Evolutionary conservation across 805 yeast genomes (phyloP).

Genomic region (Priceomyces fermenticarens): DNA sequence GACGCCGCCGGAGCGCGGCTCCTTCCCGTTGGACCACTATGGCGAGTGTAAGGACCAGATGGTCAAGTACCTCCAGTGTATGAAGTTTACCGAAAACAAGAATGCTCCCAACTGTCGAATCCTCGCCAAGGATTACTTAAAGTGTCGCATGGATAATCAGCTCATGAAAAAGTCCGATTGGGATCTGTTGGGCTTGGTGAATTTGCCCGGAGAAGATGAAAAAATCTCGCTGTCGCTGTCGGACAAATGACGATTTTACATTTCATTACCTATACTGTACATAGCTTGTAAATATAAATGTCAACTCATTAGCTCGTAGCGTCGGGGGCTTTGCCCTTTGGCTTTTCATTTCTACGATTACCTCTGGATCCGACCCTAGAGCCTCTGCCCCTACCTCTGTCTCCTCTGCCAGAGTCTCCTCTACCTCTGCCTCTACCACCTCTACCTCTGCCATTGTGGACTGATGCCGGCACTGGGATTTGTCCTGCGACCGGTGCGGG

Average conservation of each 20-base stretch:
- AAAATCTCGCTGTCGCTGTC: neutral
- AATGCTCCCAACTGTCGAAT: constrained; percentile 90
- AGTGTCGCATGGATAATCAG: constrained; percentile 83
- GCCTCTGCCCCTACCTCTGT: constrained; percentile 14
- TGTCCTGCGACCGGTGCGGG: constrained; percentile 6
- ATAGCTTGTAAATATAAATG: too few species aligned
- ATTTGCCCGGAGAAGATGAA: constrained; percentile 37
- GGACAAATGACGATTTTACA: too few species aligned
- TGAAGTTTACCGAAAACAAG: constrained; percentile 72
- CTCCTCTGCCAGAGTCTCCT: constrained; percentile 15
- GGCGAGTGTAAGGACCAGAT: constrained; percentile 79
- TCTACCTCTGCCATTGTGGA: constrained; percentile 12
- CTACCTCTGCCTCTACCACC: constrained; percentile 14
- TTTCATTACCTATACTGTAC: too few species aligned
- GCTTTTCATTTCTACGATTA: neutral
- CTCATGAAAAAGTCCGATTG: constrained; percentile 41
- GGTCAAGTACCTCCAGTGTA: constrained; percentile 72
- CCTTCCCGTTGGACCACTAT: constrained; percentile 89
- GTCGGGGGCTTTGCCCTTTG: neutral
- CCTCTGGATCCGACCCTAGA: constrained; percentile 1
- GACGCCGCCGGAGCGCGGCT: constrained; percentile 94
- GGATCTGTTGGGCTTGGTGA: constrained; percentile 42
- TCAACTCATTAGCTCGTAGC: too few species aligned
- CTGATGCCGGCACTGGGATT: neutral
- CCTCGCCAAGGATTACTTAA: constrained; percentile 75